phyloP scores from a whole-genome alignment of 2,329 filamentous ascomycete species.

The Zymoseptoria passerinii region DNA sequence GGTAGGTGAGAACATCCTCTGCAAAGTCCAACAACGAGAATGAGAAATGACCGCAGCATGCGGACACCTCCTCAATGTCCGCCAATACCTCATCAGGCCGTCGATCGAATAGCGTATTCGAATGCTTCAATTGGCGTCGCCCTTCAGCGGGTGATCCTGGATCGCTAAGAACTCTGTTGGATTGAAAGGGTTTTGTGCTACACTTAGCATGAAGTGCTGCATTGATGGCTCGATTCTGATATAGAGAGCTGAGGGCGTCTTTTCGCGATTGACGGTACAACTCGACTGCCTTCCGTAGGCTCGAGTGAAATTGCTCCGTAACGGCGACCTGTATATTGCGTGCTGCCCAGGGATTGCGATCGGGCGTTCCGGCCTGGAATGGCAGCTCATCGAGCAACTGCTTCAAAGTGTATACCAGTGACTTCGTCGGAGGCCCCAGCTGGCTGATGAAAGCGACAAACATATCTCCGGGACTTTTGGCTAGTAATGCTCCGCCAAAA shows the following conservation, averaged over 20 bases:
- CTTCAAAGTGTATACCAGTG: constrained; percentile 81
- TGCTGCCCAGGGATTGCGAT: constrained; percentile 29
- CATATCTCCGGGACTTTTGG: constrained; percentile 58
- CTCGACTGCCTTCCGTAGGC: constrained; percentile 68
- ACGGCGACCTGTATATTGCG: constrained; percentile 59
- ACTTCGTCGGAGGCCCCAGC: constrained; percentile 91
- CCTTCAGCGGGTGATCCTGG: constrained; percentile 4
- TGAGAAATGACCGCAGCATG: constrained; percentile 95
- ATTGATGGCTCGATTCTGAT: constrained; percentile 69
- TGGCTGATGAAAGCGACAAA: constrained; percentile 85
- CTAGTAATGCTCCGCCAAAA: constrained; percentile 6
- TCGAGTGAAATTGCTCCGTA: constrained; percentile 71
- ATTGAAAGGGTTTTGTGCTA: constrained; percentile 45
- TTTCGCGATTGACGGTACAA: constrained; percentile 70
- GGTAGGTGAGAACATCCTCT: constrained; percentile 74
- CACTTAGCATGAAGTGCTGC: constrained; percentile 25
- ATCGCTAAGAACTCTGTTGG: constrained; percentile 36
- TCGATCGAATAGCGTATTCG: constrained; percentile 15
- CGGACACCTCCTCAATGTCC: constrained; percentile 93
- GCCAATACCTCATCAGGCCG: constrained; percentile 61
- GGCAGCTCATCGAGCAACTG: constrained; percentile 82
- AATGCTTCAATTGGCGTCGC: constrained; percentile 4
- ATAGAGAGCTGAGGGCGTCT: constrained; percentile 69
- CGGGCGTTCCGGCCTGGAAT: constrained; percentile 40
- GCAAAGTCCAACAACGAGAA: constrained; percentile 87